Evolutionary conservation across 257 asterid genomes (phyloP).

Genomic region (Lithospermum erythrorhizon): DNA sequence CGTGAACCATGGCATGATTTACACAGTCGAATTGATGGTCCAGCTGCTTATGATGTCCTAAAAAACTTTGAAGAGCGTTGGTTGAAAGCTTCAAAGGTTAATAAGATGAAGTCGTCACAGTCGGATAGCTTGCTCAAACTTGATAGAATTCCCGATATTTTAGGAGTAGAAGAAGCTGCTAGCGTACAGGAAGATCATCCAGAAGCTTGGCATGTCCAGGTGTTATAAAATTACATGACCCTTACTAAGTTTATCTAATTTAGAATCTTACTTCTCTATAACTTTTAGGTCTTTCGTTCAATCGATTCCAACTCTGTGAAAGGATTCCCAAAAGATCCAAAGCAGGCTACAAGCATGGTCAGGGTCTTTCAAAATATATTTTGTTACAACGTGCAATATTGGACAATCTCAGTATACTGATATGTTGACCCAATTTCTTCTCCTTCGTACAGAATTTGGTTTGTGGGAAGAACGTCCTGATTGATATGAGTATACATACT

Average conservation of each 20-base stretch:
- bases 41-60: constrained; percentile 78
- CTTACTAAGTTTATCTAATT: not conserved
- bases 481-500: constrained; percentile 93
- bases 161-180: constrained; percentile 38
- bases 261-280: constrained; percentile 11
- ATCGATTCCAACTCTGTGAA: constrained; percentile 84
- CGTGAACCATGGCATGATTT: constrained; percentile 97
- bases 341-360: constrained; percentile 52
- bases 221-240: constrained; percentile 14
- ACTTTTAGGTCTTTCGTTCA: constrained; percentile 67
- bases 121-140: constrained; percentile 71
- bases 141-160: constrained; percentile 69
- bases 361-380: constrained; percentile 9
- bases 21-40: constrained; percentile 75
- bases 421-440: not conserved
- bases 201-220: constrained; percentile 87
- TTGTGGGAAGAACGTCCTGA: constrained; percentile 76
- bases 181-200: constrained; percentile 34
- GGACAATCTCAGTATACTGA: not conserved
- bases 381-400: not conserved
- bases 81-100: constrained; percentile 59
- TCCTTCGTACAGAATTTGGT: constrained; percentile 50
- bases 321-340: constrained; percentile 89
- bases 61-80: constrained; percentile 91
- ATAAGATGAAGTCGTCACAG: constrained; percentile 30